Evolutionary conservation across 768 basidiomycete species (phyloP).

Genomic region (Hypsizygus marmoreus): DNA sequence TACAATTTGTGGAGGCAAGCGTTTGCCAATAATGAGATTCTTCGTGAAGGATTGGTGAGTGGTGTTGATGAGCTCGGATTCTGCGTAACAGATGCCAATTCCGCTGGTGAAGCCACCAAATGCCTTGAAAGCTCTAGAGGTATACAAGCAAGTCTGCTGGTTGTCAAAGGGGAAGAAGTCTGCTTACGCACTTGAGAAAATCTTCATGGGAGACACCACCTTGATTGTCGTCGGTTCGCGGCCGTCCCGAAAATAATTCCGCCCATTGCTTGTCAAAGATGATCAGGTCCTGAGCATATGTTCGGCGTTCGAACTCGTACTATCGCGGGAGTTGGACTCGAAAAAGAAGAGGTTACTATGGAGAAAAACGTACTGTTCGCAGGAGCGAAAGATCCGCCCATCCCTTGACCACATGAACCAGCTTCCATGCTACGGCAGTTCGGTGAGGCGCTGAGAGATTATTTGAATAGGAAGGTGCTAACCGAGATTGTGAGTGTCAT

Average conservation of each 20-base stretch:
- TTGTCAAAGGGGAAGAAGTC: too few species aligned
- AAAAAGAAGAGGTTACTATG: background rate
- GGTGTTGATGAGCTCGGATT: slow-evolving; percentile 45
- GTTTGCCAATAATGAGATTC: slow-evolving; percentile 50
- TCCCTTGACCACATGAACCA: slow-evolving; percentile 56
- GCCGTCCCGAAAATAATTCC: slow-evolving; percentile 68
- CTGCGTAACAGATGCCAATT: slow-evolving; percentile 53
- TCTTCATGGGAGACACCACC: slow-evolving; percentile 56
- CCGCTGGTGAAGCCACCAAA: slow-evolving; percentile 59
- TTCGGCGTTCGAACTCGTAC: slow-evolving; percentile 71
- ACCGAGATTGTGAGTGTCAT: slow-evolving; percentile 73
- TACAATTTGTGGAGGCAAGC: slow-evolving; percentile 51
- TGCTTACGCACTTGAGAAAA: slow-evolving; percentile 43
- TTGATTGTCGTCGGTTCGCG: slow-evolving; percentile 45
- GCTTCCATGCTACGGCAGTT: slow-evolving; percentile 53
- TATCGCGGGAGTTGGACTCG: slow-evolving; percentile 21
- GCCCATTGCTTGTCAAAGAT: slow-evolving; percentile 68
- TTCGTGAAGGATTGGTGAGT: slow-evolving; percentile 38
- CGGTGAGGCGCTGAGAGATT: background rate
- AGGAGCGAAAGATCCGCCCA: slow-evolving; percentile 51
- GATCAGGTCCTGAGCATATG: slow-evolving; percentile 74
- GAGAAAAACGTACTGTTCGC: slow-evolving; percentile 43
- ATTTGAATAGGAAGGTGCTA: slow-evolving; percentile 8
- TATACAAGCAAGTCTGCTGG: too few species aligned
- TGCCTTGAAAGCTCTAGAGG: slow-evolving; percentile 49